Evolutionary conservation across 257 asterid genomes (phyloP).

Genomic region (Solanum neorickii): DNA sequence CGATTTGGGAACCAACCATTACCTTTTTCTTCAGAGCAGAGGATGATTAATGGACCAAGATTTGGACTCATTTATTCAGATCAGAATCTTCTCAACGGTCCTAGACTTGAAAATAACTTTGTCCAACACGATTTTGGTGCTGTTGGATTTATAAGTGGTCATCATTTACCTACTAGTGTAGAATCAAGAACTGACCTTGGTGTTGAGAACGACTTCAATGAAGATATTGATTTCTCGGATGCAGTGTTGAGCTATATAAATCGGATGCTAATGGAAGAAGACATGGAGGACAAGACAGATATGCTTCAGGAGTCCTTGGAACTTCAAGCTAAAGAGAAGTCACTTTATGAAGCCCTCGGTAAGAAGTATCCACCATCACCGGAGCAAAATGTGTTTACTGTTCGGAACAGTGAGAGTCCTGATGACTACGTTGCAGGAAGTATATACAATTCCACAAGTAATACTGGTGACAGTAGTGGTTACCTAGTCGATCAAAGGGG

Average conservation of each 20-base stretch:
- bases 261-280: conserved; percentile 39
- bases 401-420: background rate
- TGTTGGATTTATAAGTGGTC: background rate
- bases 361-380: conserved; percentile 34
- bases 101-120: background rate
- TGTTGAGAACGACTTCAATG: conserved; percentile 6
- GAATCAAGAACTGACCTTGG: background rate
- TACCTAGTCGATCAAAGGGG: conserved; percentile 15
- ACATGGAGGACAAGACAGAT: conserved; percentile 34
- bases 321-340: conserved; percentile 35
- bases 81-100: conserved; percentile 9
- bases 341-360: conserved; percentile 40
- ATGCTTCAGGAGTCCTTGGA: conserved; percentile 47
- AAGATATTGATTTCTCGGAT: conserved; percentile 33
- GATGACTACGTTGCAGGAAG: background rate
- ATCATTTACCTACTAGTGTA: background rate
- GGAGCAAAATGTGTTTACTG: background rate
- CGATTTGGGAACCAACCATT: conserved; percentile 25
- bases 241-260: conserved; percentile 29
- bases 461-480: conserved; percentile 4
- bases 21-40: conserved; percentile 3
- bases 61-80: conserved; percentile 24
- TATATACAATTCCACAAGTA: background rate
- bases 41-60: conserved; percentile 10
- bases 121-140: background rate